A percentile compares a stretch with the other conserved stretches of the same genome.
Evolutionary conservation across 352 stramenopile species (phyloP).

Genomic region (Aphanomyces stellatus): DNA sequence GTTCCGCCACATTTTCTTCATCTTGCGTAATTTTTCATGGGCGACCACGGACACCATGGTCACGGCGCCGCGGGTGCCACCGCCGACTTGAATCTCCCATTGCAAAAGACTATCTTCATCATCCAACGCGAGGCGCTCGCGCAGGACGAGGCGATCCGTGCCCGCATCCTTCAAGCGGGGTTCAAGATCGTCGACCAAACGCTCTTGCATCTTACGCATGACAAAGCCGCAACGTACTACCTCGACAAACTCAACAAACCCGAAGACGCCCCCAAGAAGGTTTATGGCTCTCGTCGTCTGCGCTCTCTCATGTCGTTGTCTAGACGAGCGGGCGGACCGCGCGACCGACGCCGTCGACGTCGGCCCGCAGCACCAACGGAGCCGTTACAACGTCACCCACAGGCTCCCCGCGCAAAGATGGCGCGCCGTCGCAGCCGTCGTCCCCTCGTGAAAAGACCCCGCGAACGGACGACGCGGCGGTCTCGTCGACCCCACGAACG

Average conservation of each 20-base stretch:
- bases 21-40: neutral
- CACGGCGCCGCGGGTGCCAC: too few species aligned
- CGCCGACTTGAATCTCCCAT: too few species aligned
- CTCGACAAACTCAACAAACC: conserved; percentile 28
- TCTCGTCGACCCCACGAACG: neutral
- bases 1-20: too few species aligned
- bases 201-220: conserved; percentile 32
- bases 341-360: neutral
- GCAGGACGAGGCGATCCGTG: conserved; percentile 42
- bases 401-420: neutral
- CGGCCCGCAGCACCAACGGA: too few species aligned
- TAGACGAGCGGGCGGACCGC: neutral
- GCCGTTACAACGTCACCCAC: too few species aligned
- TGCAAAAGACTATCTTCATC: conserved; percentile 39
- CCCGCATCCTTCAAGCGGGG: conserved; percentile 34
- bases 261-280: conserved; percentile 22
- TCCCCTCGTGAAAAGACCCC: neutral
- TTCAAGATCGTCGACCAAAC: conserved; percentile 41
- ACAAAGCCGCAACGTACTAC: conserved; percentile 34
- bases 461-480: neutral
- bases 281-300: too few species aligned
- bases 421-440: neutral
- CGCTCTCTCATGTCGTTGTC: neutral
- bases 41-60: neutral
- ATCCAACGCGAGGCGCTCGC: conserved; percentile 45